Evolutionary conservation across 805 yeast genomes (phyloP), one percentile per base, ranked within the genome.

Genomic region (Ogataea degrootiae): DNA sequence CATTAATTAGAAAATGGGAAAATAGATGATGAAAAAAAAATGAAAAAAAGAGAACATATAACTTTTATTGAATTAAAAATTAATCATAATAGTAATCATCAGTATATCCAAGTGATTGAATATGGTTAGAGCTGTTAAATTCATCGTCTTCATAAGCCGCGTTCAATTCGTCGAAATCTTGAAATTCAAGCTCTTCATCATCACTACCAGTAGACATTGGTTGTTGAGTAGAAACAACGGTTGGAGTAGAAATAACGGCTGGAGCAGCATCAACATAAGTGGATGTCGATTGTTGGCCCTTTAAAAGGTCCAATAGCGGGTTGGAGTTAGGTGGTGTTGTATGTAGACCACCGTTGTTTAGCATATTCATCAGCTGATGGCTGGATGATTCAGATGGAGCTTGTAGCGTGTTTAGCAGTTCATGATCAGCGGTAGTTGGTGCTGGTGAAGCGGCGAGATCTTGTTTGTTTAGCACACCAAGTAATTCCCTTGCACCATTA

Each of bases 131-230:
- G 21, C 51, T 49, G 4, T 47, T 19, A 23, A n/a, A 22, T 2
- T 39, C 31, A 26, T 39, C 29, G 7, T 50, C 50, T 26, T 52
- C 58, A 44, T 46, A 57, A n/a, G 52, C 58, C 6, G 56, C 57
- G 42, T 55, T 49, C 37, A 55, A 39, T 17, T 59, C 61, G 29
- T 59, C 62, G 41, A 54, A 54, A 43, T 59, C 63, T 29, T 58
- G 58, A 21, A 53, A 49, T 17, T 59, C 54, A 4, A 47, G 54
- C 9, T 45, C 35, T 22, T 55, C 55, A 8, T 49, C 56, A 9
- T 41, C 42, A 1, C 45, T 48, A 4, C 45, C 50, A 15, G 12
- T 19, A 23, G 31, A 8, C 11, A 17, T 22, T 23, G 34, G 21
- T 4, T 39, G 33, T 11, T 22, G 31, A 19, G 26, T 19, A 11